Evolutionary conservation across 345 rosid genomes (phyloP).

Genomic region (Pistacia integerrima): DNA sequence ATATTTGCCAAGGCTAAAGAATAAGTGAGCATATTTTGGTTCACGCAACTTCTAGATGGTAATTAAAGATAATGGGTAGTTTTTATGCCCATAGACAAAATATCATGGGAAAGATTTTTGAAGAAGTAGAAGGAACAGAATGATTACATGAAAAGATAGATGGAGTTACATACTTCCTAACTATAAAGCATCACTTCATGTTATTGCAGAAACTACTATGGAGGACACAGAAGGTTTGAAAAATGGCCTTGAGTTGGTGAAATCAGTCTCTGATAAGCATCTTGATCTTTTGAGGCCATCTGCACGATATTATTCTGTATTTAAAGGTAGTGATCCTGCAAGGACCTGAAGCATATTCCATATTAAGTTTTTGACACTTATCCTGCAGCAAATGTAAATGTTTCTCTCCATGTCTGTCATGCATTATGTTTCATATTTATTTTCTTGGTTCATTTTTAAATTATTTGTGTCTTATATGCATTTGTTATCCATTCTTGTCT

Average conservation of each 20-base stretch:
- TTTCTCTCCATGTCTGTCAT: background rate
- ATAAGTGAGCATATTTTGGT: no score
- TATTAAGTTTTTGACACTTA: background rate
- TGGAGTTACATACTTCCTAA: background rate
- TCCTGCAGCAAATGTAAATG: background rate
- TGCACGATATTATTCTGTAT: conserved; percentile 47
- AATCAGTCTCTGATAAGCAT: conserved; percentile 59
- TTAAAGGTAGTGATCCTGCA: conserved; percentile 49
- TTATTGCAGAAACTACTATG: conserved; percentile 37
- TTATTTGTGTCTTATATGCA: background rate
- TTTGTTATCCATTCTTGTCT: background rate
- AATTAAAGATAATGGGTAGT: background rate
- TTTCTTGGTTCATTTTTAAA: conserved; percentile 3
- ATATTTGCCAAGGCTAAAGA: no score
- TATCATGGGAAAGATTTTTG: background rate
- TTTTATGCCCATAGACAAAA: background rate
- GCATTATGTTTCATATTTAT: background rate
- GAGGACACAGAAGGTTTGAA: conserved; percentile 41
- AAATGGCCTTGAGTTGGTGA: conserved; percentile 55
- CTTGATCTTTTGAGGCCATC: conserved; percentile 75
- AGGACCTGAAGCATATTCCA: background rate
- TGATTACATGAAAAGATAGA: background rate
- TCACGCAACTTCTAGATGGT: background rate
- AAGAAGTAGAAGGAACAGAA: background rate
- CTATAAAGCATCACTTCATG: conserved; percentile 14